Conservation (phyloP, 768 basidiomycete species). For the Sporobolomyces roseus region DNA sequence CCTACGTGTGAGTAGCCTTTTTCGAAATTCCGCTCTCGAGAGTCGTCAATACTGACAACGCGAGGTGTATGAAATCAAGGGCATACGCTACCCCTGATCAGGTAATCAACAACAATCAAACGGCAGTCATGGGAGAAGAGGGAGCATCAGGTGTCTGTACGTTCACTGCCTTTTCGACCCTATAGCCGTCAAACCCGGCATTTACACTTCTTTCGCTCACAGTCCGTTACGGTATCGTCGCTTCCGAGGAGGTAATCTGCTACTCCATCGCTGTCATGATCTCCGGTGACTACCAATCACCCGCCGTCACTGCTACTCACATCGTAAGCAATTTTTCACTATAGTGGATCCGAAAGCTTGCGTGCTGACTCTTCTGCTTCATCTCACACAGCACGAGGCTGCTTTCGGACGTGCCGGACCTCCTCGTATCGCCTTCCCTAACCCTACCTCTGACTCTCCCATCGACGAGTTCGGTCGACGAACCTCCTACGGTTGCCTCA, state of each 20-base stretch:
- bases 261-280: conserved; percentile 47
- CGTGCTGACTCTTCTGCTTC: neutral
- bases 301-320: conserved; percentile 47
- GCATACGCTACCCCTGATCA: conserved; percentile 42
- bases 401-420: conserved; percentile 41
- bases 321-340: conserved; percentile 26
- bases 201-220: neutral
- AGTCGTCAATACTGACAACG: no score
- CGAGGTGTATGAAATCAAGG: no score
- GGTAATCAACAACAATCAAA: conserved; percentile 40
- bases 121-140: conserved; percentile 16
- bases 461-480: conserved; percentile 46
- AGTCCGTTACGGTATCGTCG: conserved; percentile 47
- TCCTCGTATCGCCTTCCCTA: conserved; percentile 49
- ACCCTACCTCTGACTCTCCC: conserved; percentile 43
- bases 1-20: no score
- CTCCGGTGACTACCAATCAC: conserved; percentile 46
- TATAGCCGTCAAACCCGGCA: neutral
- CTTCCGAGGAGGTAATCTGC: conserved; percentile 45
- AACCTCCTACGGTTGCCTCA: conserved; percentile 46
- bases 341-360: no score
- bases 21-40: no score
- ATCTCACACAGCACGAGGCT: conserved; percentile 12
- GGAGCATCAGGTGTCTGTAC: conserved; percentile 43
- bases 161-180: neutral